Base-by-base conservation (phyloP, 2,329 filamentous ascomycete species). In the Sclerotinia glacialis region DNA sequence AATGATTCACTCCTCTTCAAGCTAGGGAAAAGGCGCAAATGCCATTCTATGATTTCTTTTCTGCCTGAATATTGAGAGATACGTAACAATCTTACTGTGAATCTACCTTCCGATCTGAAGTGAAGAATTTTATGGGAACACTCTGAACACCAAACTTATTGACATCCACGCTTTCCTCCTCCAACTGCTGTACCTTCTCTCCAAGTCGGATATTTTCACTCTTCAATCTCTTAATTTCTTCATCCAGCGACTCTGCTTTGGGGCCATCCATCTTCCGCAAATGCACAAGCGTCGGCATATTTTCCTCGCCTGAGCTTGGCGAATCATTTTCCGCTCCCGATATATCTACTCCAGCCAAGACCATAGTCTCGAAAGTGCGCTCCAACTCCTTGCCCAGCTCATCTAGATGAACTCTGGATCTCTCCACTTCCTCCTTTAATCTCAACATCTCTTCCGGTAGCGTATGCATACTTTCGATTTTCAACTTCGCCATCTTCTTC, bases 231-330 rank as follows among this genome's bases (percentile, higher is more conserved):
- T 37, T 23, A 7, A 60, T 23, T 34, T 60, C 42, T n/a, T 34
- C 42, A 1, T 23, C 7, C 21, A 34, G 31, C 0, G 8, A 11
- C 1, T 18, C 42, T 2, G 28, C 12, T 2, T 42, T 11, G 3
- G 26, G 0, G 5, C 0, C 2, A 16, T 14, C 6, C 23, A 0
- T 14, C 21, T 37, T 37, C 1, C 7, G 1, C 5, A 26, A 16
- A 47, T 26, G 21, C 26, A 37, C 28, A 49, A 37, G 44, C 23
- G 8, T 8, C 8, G 44, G 44, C 6, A 26, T 6, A 23, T 18
- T 34, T 16, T 59, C 21, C 8, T 23, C 14, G 42, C 21, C 7
- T n/a, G 12, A 16, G 1, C 2, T 47, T 1, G 26, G 9, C 1
- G 42, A 21, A 18, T n/a, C 40, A 34, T 34, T 26, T 16, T 18